These are phyloP conservation scores for Pelargonium australe DNA, from an alignment of 441 rosid genomes.

Conservation along the genomic window DNA sequence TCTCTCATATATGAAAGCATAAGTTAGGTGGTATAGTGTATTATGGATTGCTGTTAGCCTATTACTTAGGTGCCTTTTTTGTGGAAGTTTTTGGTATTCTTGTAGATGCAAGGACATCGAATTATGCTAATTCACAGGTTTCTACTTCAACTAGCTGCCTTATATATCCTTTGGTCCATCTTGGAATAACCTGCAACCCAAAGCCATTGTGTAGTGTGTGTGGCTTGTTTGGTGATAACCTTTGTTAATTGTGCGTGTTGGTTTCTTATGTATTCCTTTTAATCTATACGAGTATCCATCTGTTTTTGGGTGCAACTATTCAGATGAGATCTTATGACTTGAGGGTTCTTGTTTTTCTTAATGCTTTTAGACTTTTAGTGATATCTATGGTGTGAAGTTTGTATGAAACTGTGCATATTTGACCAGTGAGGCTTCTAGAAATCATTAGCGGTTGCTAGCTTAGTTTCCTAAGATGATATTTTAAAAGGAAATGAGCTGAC, in stretches of 20 bases:
- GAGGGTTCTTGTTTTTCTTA: neutral
- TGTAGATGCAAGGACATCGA: neutral
- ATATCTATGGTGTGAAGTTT: neutral
- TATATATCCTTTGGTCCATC: neutral
- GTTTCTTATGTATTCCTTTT: neutral
- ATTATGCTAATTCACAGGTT: neutral
- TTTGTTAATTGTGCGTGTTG: neutral
- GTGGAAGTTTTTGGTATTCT: neutral
- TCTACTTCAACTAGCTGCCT: neutral
- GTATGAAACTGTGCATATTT: conserved; percentile 7
- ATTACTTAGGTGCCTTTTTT: neutral
- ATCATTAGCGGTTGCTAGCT: neutral
- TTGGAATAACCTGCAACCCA: neutral
- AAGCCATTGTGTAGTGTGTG: neutral
- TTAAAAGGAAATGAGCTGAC: neutral
- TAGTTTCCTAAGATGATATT: neutral
- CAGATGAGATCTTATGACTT: neutral
- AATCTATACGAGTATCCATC: neutral
- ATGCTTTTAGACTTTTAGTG: neutral
- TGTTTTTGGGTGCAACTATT: neutral
- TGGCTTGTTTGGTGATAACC: conserved; percentile 1
- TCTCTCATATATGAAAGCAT: neutral
- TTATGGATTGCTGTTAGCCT: too few species aligned
- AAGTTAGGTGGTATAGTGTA: neutral
- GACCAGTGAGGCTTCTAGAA: neutral